Conservation (phyloP, 371 early-diverging fungal genomes). For the Thermomucor indicae-seudaticae region DNA sequence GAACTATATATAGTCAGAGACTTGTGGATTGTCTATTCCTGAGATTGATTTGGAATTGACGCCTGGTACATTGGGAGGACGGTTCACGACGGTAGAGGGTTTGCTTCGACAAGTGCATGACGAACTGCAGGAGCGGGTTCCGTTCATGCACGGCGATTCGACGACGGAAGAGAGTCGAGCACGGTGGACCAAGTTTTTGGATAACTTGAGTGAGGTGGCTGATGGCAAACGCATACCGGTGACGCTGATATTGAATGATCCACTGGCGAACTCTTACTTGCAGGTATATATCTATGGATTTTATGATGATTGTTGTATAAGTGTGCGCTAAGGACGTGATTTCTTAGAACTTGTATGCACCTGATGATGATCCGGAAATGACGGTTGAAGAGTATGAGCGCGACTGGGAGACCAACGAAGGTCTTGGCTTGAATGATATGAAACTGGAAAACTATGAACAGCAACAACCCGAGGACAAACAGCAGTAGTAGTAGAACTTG, state of each 20-base stretch:
- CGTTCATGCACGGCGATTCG: constrained; percentile 79
- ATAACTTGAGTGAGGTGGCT: constrained; percentile 58
- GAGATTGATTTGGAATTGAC: constrained; percentile 83
- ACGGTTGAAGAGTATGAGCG: constrained; percentile 82
- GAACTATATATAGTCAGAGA: constrained; percentile 62
- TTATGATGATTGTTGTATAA: not conserved
- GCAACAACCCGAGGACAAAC: not conserved
- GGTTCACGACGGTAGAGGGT: constrained; percentile 96
- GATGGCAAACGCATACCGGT: constrained; percentile 58
- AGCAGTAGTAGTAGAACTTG: not conserved
- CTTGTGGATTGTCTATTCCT: constrained; percentile 87
- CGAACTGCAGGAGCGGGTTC: constrained; percentile 69
- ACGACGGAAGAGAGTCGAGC: constrained; percentile 45
- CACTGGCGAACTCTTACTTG: constrained; percentile 82
- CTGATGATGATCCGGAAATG: constrained; percentile 92
- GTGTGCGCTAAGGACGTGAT: not conserved
- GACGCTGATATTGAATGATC: constrained; percentile 86
- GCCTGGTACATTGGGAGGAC: constrained; percentile 93
- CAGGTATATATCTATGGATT: constrained; percentile 25
- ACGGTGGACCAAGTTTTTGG: constrained; percentile 66
- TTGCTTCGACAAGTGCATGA: constrained; percentile 85
- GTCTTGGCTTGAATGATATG: constrained; percentile 86
- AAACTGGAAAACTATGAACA: constrained; percentile 54
- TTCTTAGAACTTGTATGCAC: constrained; percentile 80
- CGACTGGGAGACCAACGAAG: constrained; percentile 81